Evolutionary conservation across 306 rosid species (phyloP), one percentile per base, ranked within the genome.

Genomic region (Prinsepia uniflora): DNA sequence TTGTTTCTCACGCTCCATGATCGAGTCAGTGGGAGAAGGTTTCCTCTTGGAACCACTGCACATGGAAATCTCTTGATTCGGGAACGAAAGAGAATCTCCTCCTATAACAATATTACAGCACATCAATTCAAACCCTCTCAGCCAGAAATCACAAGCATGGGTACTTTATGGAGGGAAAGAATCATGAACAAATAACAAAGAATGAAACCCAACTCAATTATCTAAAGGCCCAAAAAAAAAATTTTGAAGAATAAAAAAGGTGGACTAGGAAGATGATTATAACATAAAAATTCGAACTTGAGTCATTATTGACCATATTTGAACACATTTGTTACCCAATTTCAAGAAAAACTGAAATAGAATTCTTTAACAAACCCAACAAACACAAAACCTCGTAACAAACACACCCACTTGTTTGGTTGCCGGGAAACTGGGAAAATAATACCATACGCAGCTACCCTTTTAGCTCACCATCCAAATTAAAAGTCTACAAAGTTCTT

Each of bases 21-120:
- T 58, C 41, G 74, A 82, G 67, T 86, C 84, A 63, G 81, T 2
- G 60, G 84, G 53, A 74, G 81, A 58, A 70, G 90, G 86, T 53
- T 87, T 79, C 78, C 71, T 79, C 83, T 80, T 80, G 4, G 92
- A 78, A 80, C 90, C 89, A 73, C 83, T 84, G 81, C 94, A 92
- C 94, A 87, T 87, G 83, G 81, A 77, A 77, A 63, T 67, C 76
- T 15, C 14, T 30, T 30, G 36, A 30, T 30, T 30, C 36, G 36
- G 36, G 36, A 30, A 3, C 36, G 36, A 30, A 15, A 73, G 56
- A 75, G 46, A 66, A 73, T 63, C 45, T 45, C 20, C 50, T 41
- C 42, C 75, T 82, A 66, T 62, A 72, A 76, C 68, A 72, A 55
- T 39, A 62, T 9, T 56, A 30, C 49, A 74, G 50, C 6, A 10